Percentiles rank a stretch among this genome's conserved stretches.
phyloP scores from a whole-genome alignment of 2,329 filamentous ascomycete species.

The Aspergillus phoenicis region DNA sequence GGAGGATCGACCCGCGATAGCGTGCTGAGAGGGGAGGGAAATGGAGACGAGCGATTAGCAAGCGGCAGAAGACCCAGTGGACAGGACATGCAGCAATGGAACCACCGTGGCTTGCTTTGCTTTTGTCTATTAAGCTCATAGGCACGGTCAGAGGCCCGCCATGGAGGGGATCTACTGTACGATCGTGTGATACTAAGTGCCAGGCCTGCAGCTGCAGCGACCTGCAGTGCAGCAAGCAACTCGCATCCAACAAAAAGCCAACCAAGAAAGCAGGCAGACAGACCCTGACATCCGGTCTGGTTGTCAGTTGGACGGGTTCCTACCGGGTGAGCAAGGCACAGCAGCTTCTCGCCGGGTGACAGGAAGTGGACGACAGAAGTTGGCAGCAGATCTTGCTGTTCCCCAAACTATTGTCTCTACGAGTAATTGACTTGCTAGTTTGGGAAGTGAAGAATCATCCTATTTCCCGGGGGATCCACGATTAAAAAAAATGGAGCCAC shows the following conservation, averaged over 20 bases:
- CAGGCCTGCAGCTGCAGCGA: constrained; percentile 16
- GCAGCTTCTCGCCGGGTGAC: not conserved
- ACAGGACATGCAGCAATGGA: not conserved
- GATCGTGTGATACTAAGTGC: constrained; percentile 14
- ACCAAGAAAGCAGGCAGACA: too few species aligned
- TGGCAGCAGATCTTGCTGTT: too few species aligned
- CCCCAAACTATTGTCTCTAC: too few species aligned
- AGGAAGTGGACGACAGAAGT: not conserved
- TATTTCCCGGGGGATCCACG: too few species aligned
- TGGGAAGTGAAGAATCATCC: not conserved
- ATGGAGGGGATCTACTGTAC: not conserved
- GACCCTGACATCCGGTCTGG: not conserved
- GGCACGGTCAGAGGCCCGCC: constrained; percentile 1
- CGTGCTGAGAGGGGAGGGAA: not conserved
- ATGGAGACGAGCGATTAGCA: not conserved
- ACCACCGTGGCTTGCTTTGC: not conserved
- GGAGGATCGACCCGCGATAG: not conserved
- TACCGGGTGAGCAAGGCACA: not conserved
- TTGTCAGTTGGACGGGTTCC: constrained; percentile 10
- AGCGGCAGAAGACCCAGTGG: not conserved
- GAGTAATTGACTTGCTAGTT: too few species aligned
- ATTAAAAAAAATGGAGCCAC: not conserved
- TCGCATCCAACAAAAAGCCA: not conserved
- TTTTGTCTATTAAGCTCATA: constrained; percentile 16
- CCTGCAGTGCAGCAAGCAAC: not conserved